These are phyloP conservation scores for Tetrahymena malaccensis DNA, from an alignment of 73 alveolate species.

Conservation along the genomic window DNA sequence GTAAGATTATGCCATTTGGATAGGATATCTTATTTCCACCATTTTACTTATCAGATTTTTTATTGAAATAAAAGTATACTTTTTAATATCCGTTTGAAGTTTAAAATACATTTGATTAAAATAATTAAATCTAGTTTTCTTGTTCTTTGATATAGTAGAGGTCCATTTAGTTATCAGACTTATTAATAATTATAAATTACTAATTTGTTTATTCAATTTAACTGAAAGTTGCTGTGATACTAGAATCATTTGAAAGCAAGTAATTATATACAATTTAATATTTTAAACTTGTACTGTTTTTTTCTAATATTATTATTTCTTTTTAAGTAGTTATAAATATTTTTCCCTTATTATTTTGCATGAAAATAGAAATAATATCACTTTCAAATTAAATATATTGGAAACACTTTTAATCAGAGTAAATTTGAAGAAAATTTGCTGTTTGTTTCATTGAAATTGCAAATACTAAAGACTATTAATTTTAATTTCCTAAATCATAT, in stretches of 20 bases:
- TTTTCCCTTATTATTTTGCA: too few relatives aligned
- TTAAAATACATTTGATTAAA: neutral
- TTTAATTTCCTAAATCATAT: neutral
- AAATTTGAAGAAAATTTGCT: neutral
- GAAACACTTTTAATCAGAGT: neutral
- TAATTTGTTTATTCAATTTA: neutral
- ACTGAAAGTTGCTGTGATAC: neutral
- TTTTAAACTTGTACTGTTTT: neutral
- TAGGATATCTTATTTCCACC: neutral
- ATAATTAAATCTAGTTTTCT: neutral
- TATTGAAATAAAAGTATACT: neutral
- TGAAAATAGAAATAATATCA: neutral
- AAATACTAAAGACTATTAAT: neutral
- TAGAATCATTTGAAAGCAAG: neutral
- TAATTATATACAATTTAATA: neutral
- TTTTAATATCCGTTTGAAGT: neutral
- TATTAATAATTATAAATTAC: neutral
- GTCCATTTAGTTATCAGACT: neutral
- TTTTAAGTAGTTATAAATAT: neutral
- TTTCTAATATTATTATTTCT: too few relatives aligned
- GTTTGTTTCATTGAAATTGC: neutral
- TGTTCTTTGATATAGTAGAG: neutral
- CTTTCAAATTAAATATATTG: neutral
- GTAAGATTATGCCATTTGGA: neutral
- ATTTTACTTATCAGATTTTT: neutral